Conservation (phyloP, 2,329 filamentous ascomycete species). For the Chaetothyriales sp. region DNA sequence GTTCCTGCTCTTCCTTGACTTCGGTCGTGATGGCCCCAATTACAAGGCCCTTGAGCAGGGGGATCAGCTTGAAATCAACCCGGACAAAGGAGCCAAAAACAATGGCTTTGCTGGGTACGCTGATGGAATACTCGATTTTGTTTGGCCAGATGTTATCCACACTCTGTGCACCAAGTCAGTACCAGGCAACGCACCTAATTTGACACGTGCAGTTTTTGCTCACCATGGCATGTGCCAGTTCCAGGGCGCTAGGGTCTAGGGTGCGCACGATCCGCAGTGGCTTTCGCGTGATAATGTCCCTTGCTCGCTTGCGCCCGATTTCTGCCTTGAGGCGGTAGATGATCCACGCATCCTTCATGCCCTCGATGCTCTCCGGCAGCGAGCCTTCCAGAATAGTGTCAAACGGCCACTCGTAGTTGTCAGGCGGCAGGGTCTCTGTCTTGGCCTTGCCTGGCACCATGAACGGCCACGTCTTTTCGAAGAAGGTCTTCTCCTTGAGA, state of each 20-base stretch:
- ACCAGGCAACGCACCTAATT: background rate
- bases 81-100: conserved; percentile 80
- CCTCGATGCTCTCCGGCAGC: conserved; percentile 75
- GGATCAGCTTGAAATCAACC: conserved; percentile 73
- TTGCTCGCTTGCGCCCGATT: conserved; percentile 75
- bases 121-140: conserved; percentile 91
- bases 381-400: conserved; percentile 54
- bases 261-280: conserved; percentile 65
- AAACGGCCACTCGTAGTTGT: conserved; percentile 76
- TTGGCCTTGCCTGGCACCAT: conserved; percentile 35
- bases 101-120: conserved; percentile 83
- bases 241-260: conserved; percentile 57
- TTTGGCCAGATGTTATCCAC: conserved; percentile 97
- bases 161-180: conserved; percentile 30
- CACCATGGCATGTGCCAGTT: conserved; percentile 73
- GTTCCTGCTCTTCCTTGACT: conserved; percentile 64
- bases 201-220: conserved; percentile 7
- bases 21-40: conserved; percentile 71
- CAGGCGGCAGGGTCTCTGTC: conserved; percentile 46
- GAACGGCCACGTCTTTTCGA: conserved; percentile 59
- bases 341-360: conserved; percentile 69
- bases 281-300: conserved; percentile 70
- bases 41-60: conserved; percentile 72
- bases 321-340: conserved; percentile 86
- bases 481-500: conserved; percentile 36